Conservation (phyloP, 208 protist genomes). For the Entamoeba nuttalli region DNA sequence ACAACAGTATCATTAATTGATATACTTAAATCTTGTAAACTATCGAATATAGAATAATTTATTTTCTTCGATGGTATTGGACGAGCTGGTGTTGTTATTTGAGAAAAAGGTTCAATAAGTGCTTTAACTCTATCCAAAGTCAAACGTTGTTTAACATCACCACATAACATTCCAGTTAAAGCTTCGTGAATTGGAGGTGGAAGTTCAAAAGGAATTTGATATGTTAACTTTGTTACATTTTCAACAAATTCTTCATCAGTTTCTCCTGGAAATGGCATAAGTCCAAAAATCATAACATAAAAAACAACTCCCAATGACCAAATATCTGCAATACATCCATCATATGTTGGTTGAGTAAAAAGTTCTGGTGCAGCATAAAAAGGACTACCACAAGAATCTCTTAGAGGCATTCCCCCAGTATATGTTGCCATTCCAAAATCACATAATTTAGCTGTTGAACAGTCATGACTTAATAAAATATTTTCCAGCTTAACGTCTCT, state of each 20-base stretch:
- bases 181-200: not conserved
- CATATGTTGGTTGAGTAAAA: conserved; percentile 65
- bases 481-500: conserved; percentile 77
- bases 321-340: conserved; percentile 68
- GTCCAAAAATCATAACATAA: conserved; percentile 67
- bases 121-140: not conserved
- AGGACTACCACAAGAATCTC: conserved; percentile 68
- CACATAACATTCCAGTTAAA: not conserved
- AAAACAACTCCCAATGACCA: conserved; percentile 81
- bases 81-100: too few species aligned
- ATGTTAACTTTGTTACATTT: not conserved
- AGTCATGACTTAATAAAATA: conserved; percentile 50
- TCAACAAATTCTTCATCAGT: not conserved
- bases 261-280: conserved; percentile 70
- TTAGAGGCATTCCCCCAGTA: conserved; percentile 54
- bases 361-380: conserved; percentile 78
- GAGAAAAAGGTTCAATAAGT: too few species aligned
- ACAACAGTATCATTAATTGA: too few species aligned
- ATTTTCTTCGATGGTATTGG: too few species aligned
- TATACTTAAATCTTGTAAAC: too few species aligned
- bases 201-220: not conserved
- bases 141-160: not conserved
- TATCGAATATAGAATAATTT: too few species aligned
- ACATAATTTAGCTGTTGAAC: conserved; percentile 56
- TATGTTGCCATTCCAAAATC: conserved; percentile 80